Percentiles rank a stretch among this genome's conserved stretches.
These are phyloP conservation scores for Triangularia setosa DNA, from an alignment of 2,329 filamentous ascomycete species.

Conservation along the genomic window DNA sequence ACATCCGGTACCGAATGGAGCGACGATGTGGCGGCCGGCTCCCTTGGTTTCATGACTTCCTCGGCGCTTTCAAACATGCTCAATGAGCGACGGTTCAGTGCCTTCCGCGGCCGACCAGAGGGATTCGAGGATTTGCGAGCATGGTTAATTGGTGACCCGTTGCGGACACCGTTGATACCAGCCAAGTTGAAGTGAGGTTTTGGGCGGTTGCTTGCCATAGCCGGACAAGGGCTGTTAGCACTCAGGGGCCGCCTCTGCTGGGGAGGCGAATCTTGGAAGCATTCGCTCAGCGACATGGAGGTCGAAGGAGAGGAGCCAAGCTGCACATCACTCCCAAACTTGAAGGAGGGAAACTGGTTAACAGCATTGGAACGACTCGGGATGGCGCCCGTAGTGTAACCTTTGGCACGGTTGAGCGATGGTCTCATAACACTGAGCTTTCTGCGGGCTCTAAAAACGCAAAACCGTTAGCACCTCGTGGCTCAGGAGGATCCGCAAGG, in stretches of 20 bases:
- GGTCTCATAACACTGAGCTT: slow-evolving; percentile 69
- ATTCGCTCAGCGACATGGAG: slow-evolving; percentile 69
- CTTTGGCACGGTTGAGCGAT: slow-evolving; percentile 70
- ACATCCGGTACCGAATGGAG: slow-evolving; percentile 79
- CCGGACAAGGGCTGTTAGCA: slow-evolving; percentile 54
- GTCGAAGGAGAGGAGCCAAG: slow-evolving; percentile 47
- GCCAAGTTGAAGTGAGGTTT: slow-evolving; percentile 61
- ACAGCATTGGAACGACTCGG: slow-evolving; percentile 59
- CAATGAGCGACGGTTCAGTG: slow-evolving; percentile 79
- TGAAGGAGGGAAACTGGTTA: slow-evolving; percentile 67
- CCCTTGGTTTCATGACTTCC: slow-evolving; percentile 79
- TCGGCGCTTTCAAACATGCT: slow-evolving; percentile 97
- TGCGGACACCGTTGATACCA: slow-evolving; percentile 52
- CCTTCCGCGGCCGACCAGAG: slow-evolving; percentile 70
- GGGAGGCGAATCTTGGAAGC: slow-evolving; percentile 75
- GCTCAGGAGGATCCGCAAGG: slow-evolving; percentile 18
- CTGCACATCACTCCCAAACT: slow-evolving; percentile 56
- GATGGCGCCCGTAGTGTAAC: slow-evolving; percentile 64
- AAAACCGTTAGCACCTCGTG: slow-evolving; percentile 26
- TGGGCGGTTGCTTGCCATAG: slow-evolving; percentile 50
- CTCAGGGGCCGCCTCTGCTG: slow-evolving; percentile 62
- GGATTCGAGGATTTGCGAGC: slow-evolving; percentile 66
- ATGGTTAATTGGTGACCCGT: slow-evolving; percentile 72
- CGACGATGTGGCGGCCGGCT: slow-evolving; percentile 54
- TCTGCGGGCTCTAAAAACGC: slow-evolving; percentile 48